Evolutionary conservation across 2,329 filamentous ascomycete species (phyloP).

Genomic region (Venturiaceae sp.): DNA sequence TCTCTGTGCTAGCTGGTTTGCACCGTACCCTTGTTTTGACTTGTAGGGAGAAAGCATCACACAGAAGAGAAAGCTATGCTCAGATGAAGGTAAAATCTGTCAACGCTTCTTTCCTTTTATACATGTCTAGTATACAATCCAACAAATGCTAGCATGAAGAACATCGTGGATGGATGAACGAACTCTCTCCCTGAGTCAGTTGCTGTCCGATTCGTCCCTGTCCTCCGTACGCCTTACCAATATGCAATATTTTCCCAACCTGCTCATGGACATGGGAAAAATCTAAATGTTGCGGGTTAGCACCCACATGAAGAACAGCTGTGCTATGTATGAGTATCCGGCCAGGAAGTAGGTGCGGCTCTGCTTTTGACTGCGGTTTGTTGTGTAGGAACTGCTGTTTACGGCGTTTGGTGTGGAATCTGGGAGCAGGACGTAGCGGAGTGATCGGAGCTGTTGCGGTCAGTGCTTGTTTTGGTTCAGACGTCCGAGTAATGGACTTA

Average conservation of each 20-base stretch:
- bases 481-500: slow-evolving; percentile 35
- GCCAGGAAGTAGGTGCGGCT: slow-evolving; percentile 87
- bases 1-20: too few relatives aligned
- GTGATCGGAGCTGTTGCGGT: slow-evolving; percentile 63
- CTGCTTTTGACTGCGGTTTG: slow-evolving; percentile 77
- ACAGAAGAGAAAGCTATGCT: too few relatives aligned
- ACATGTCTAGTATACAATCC: background rate
- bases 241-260: background rate
- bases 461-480: background rate
- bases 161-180: background rate
- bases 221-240: background rate
- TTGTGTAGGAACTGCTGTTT: slow-evolving; percentile 51
- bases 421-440: slow-evolving; percentile 91
- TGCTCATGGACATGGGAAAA: background rate
- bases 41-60: too few relatives aligned
- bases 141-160: background rate
- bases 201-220: background rate
- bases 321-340: slow-evolving; percentile 87
- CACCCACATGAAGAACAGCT: slow-evolving; percentile 91
- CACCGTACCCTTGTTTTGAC: too few relatives aligned
- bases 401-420: slow-evolving; percentile 57
- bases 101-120: background rate
- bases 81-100: too few relatives aligned
- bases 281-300: slow-evolving; percentile 31
- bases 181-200: too few relatives aligned